These are phyloP conservation scores for Xylariaceae sp. DNA, from an alignment of 2,329 filamentous ascomycete genomes.

Conservation along the genomic window DNA sequence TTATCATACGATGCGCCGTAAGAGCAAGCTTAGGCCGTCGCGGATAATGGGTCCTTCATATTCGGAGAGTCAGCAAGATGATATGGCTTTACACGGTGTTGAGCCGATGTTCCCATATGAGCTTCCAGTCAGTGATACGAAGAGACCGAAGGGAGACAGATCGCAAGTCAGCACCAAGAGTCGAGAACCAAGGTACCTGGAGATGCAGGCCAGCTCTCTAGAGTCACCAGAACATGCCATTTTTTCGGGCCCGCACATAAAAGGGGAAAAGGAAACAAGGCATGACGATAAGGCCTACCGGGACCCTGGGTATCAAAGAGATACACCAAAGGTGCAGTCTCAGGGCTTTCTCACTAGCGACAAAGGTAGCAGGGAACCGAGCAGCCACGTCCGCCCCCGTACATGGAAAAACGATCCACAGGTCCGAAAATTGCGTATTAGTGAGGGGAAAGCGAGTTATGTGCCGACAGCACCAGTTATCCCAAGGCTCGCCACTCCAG, in stretches of 20 bases:
- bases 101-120: slow-evolving; percentile 1
- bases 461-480: slow-evolving; percentile 23
- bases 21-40: slow-evolving; percentile 7
- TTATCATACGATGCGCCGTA: not conserved
- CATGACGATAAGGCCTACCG: slow-evolving; percentile 1
- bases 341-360: slow-evolving; percentile 3
- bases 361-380: slow-evolving; percentile 4
- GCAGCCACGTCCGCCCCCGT: slow-evolving; percentile 1
- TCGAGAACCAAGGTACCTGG: not conserved
- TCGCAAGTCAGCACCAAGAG: not conserved
- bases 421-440: slow-evolving; percentile 4
- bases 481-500: slow-evolving; percentile 26
- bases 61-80: slow-evolving; percentile 1
- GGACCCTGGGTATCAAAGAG: slow-evolving; percentile 2
- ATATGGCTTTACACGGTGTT: not conserved
- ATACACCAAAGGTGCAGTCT: not conserved
- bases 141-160: not conserved
- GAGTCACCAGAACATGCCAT: not conserved
- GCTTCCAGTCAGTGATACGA: not conserved
- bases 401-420: slow-evolving; percentile 3
- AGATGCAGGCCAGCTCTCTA: slow-evolving; percentile 1
- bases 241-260: not conserved
- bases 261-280: not conserved
- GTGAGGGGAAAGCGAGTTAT: slow-evolving; percentile 11
- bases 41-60: not conserved